Base-by-base conservation (phyloP, 2,329 filamentous ascomycete genomes). In the Pseudogymnoascus sp. region DNA sequence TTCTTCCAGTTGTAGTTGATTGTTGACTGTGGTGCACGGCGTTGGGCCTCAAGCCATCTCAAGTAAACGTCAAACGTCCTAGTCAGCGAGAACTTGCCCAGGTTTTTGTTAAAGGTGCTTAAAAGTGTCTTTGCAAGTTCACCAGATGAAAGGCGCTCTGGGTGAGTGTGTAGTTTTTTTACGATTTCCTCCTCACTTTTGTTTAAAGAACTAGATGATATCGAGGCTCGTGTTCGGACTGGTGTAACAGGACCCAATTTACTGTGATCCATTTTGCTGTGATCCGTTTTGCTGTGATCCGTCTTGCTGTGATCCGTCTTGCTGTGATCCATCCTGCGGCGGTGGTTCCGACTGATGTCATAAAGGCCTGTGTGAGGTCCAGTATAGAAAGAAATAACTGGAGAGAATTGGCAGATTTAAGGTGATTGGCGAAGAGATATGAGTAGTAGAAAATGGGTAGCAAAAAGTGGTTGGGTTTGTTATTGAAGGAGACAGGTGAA, bases 41-140 rank as follows among this genome's bases (percentile, higher is more conserved):
- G 67, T 23, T 71, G 69, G 1, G 67, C 59, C 35, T 70, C 67
- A 8, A 72, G 65, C 70, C 69, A 71, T 14, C 65, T 63, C 38
- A 70, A 61, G 37, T 70, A 72, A 8, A 66, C 60, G 1, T 29
- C 58, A n/a, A 69, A 43, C 1, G 64, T 68, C 8, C 19, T 41
- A 10, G 58, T 52, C 29, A 41, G 55, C 16, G 68, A 64, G 7
- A 64, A 63, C 16, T 33, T 55, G 1, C 59, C 49, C n/a, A 70
- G 29, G 26, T 43, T 62, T 33, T 64, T 66, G n/a, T 66, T 65
- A 2, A 71, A 59, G 4, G 61, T 41, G 16, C 62, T 65, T n/a
- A 70, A 61, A 4, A 66, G 61, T 31, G 68, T 63, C 5, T 59
- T 49, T 23, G 63, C 38, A 12, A 71, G 65, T 10, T 69, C 64